Base-by-base conservation (phyloP, 176 grass and related monocot genomes). In the Hyparrhenia diplandra region DNA sequence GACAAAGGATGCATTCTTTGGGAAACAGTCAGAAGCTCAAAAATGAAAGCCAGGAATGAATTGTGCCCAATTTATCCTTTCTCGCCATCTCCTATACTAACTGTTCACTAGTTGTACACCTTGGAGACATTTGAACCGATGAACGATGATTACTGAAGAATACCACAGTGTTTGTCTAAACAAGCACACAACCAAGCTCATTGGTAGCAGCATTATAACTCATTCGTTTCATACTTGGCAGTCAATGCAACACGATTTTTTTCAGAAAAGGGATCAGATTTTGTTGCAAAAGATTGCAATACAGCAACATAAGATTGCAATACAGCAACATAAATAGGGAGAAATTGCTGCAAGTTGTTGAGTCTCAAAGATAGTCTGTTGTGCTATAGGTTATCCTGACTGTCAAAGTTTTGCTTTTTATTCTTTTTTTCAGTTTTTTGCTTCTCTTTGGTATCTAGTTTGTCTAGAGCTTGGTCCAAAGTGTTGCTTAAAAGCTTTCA, bases 31-130 rank as follows among this genome's bases (percentile, higher is more conserved):
- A 71, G 23, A 59, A 61, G 36, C 64, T 32, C 46, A 76, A 21
- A 67, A 12, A 45, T 61, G 4, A 14, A 82, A 77, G 64, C 18
- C 20, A 59, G 23, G 46, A 83, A 84, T 43, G 52, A 67, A 68
- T 1, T 76, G 27, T 34, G 37, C 0, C 10, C 16, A 31, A 59
- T 81, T 70, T 81, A 41, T 32, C 11, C 39, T 63, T 63, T 82
- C 28, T 24, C 0, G 8, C 5, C 10, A 70, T 59, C 24, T 10
- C 5, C 2, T 30, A 3, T 58, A 57, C 35, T 61, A 8, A 9
- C 27, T 29, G 55, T 14, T 62, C 59, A 62, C 24, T 61, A 62
- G 59, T 62, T 62, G 59, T 62, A 29, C 59, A 62, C 25, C 24
- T 29, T 29, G 59, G 59, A 6, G 1, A 62, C 25, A 62, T 14